These are phyloP conservation scores for Vickermania spadyakhi DNA, from an alignment of 208 protist genomes.

Conservation along the genomic window DNA sequence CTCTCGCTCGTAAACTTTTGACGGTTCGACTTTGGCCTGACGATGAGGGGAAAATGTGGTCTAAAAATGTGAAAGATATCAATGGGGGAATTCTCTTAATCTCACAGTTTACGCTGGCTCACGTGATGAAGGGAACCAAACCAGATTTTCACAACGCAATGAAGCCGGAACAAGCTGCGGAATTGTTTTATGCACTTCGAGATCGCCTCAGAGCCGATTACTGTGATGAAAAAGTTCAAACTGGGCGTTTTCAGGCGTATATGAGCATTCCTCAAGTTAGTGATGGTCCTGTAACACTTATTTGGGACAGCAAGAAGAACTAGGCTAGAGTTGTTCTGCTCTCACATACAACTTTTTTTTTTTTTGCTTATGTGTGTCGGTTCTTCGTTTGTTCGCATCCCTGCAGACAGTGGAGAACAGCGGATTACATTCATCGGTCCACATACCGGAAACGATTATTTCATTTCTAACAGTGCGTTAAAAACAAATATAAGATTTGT, in stretches of 20 bases:
- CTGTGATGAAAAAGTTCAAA: conserved; percentile 42
- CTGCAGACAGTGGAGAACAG: no score
- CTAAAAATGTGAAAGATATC: conserved; percentile 69
- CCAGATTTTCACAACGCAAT: conserved; percentile 90
- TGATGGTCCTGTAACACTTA: conserved; percentile 86
- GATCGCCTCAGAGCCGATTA: conserved; percentile 48
- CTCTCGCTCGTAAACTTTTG: conserved; percentile 75
- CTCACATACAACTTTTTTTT: not conserved
- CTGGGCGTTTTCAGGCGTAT: conserved; percentile 82
- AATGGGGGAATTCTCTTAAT: conserved; percentile 79
- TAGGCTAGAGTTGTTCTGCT: not conserved
- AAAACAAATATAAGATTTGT: no score
- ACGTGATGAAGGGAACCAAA: conserved; percentile 85
- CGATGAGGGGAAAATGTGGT: conserved; percentile 70
- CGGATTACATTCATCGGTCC: no score
- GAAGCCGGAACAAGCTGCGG: conserved; percentile 44
- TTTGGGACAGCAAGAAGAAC: conserved; percentile 58
- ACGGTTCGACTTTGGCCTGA: conserved; percentile 53
- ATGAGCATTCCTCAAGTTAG: conserved; percentile 80
- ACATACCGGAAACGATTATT: no score
- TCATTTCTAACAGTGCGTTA: no score
- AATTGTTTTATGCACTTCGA: conserved; percentile 73
- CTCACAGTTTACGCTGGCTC: conserved; percentile 88
- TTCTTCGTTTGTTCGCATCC: not conserved
- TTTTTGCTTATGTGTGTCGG: not conserved